Percentiles rank a stretch among this genome's conserved stretches.
Conservation (phyloP, 176 grass and related monocot species). For the Typha latifolia region DNA sequence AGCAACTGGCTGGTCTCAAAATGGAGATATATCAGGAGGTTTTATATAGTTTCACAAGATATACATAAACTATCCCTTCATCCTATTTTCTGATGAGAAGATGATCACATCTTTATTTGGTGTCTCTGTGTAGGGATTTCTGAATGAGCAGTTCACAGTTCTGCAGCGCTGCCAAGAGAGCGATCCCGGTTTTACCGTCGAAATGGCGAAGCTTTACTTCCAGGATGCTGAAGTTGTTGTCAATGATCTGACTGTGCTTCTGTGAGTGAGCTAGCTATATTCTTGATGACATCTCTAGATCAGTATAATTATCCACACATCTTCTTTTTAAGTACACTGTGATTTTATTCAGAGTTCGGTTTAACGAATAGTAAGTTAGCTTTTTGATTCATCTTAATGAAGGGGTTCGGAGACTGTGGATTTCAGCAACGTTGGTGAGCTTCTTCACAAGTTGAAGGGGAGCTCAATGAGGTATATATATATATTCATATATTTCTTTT, state of each 20-base stretch:
- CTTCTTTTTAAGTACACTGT: not conserved
- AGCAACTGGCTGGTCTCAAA: not conserved
- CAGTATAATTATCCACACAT: too few species aligned
- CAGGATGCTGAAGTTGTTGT: not conserved
- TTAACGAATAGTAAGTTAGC: not conserved
- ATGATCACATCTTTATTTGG: not conserved
- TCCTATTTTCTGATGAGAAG: not conserved
- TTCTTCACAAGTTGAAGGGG: conserved; percentile 1
- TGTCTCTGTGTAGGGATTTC: not conserved
- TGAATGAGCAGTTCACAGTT: too few species aligned
- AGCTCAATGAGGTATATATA: not conserved
- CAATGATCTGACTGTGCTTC: not conserved
- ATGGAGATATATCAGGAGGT: not conserved
- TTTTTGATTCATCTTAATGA: not conserved
- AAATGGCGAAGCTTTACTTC: not conserved
- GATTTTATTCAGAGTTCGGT: not conserved
- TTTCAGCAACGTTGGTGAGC: not conserved
- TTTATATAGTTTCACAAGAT: not conserved
- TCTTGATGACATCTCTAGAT: not conserved
- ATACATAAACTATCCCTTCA: too few species aligned
- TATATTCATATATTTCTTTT: not conserved
- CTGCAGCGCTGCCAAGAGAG: not conserved
- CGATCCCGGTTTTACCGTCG: not conserved
- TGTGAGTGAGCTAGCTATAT: not conserved
- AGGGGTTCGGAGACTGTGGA: not conserved